Conservation (phyloP, 495 filamentous ascomycete genomes). For the Aspergillus indologenus region DNA sequence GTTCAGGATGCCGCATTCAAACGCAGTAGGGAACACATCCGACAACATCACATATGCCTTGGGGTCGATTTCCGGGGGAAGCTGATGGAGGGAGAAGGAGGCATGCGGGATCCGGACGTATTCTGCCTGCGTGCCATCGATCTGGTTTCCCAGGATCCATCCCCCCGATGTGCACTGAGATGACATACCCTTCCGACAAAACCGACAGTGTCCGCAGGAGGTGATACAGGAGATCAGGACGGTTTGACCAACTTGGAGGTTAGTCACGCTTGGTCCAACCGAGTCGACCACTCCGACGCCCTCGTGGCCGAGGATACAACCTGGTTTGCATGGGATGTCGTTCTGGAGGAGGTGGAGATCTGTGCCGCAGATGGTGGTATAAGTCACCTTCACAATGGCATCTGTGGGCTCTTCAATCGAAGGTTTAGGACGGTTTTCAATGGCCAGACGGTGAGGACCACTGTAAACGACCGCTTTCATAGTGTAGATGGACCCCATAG, state of each 20-base stretch:
- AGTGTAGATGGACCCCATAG: background rate
- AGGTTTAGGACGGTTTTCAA: constrained; percentile 59
- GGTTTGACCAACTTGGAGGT: constrained; percentile 38
- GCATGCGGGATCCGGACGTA: constrained; percentile 49
- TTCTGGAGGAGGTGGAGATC: constrained; percentile 75
- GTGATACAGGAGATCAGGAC: constrained; percentile 43
- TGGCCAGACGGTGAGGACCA: constrained; percentile 17
- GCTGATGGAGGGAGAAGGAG: constrained; percentile 34
- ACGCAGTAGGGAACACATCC: constrained; percentile 37
- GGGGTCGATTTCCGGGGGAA: constrained; percentile 38
- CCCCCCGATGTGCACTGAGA: constrained; percentile 42
- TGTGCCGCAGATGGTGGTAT: constrained; percentile 73
- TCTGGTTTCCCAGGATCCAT: constrained; percentile 41
- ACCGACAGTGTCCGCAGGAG: constrained; percentile 36
- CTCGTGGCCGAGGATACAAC: constrained; percentile 81
- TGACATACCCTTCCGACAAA: constrained; percentile 33
- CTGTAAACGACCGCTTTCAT: constrained; percentile 45
- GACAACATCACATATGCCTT: constrained; percentile 38
- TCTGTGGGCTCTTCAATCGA: constrained; percentile 65
- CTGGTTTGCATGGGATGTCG: constrained; percentile 59
- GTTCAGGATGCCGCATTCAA: constrained; percentile 49
- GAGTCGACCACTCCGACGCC: constrained; percentile 72
- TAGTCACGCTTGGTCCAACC: constrained; percentile 58
- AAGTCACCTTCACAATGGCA: constrained; percentile 69
- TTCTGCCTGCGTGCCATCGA: constrained; percentile 52